These are phyloP conservation scores for Aspergillus kassunensis DNA, from an alignment of 495 filamentous ascomycete species.

Conservation along the genomic window DNA sequence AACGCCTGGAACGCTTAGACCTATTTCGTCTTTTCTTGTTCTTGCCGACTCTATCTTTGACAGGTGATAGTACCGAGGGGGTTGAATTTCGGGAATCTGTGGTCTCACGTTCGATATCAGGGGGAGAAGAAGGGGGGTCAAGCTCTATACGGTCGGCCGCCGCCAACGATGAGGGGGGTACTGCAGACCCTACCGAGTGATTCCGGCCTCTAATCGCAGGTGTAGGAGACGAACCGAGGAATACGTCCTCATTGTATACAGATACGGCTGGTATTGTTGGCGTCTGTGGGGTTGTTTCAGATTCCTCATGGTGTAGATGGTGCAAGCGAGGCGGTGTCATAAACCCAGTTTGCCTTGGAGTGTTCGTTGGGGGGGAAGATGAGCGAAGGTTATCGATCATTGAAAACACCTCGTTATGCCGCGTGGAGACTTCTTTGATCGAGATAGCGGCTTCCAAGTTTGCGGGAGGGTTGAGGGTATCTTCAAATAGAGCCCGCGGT, in stretches of 20 bases:
- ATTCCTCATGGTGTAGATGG: constrained; percentile 20
- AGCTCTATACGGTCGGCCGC: constrained; percentile 18
- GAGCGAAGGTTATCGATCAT: constrained; percentile 70
- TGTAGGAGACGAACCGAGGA: constrained; percentile 78
- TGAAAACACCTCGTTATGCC: constrained; percentile 52
- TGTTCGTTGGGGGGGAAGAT: constrained; percentile 42
- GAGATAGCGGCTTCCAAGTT: constrained; percentile 1
- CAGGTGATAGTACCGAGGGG: not conserved
- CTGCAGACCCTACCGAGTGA: constrained; percentile 19
- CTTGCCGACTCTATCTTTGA: constrained; percentile 9
- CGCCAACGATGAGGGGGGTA: constrained; percentile 13
- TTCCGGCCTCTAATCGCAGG: constrained; percentile 49
- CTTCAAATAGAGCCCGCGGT: constrained; percentile 9
- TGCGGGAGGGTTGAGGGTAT: not conserved
- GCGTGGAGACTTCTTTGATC: constrained; percentile 50
- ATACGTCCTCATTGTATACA: constrained; percentile 52
- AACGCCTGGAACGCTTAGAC: constrained; percentile 8
- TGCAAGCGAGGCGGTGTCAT: constrained; percentile 36
- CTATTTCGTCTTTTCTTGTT: constrained; percentile 17
- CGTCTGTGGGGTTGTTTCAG: constrained; percentile 39
- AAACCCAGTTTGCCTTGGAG: constrained; percentile 29
- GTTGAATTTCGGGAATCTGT: constrained; percentile 17
- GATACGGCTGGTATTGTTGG: constrained; percentile 43
- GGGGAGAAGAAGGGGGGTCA: constrained; percentile 42
- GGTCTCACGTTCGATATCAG: constrained; percentile 26